These are phyloP conservation scores for Zygosaccharomyces rouxii DNA, from an alignment of 805 yeast genomes.

Conservation along the genomic window DNA sequence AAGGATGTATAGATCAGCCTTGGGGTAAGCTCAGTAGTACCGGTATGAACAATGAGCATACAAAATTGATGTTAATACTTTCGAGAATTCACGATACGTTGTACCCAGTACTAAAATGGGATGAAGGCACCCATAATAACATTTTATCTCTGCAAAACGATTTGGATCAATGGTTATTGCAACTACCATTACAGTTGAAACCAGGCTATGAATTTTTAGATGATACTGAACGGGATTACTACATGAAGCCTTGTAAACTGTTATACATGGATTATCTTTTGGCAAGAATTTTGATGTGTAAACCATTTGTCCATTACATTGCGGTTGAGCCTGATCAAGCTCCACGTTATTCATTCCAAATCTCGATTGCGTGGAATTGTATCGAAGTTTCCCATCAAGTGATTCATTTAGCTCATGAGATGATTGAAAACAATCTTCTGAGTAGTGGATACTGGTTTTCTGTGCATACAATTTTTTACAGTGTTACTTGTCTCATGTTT, in stretches of 20 bases:
- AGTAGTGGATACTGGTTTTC: conserved; percentile 91
- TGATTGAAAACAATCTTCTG: conserved; percentile 66
- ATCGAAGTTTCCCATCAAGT: conserved; percentile 79
- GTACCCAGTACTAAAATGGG: conserved; percentile 13
- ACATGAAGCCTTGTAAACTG: conserved; percentile 68
- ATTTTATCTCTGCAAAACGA: conserved; percentile 65
- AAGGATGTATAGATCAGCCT: conserved; percentile 47
- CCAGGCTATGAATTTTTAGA: conserved; percentile 68
- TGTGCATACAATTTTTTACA: conserved; percentile 81
- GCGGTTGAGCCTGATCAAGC: conserved; percentile 31
- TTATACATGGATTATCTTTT: conserved; percentile 68
- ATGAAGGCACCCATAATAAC: conserved; percentile 18
- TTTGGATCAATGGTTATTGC: conserved; percentile 65
- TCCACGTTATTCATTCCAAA: conserved; percentile 56
- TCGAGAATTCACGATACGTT: conserved; percentile 15
- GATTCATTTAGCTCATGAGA: conserved; percentile 72
- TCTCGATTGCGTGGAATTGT: conserved; percentile 75
- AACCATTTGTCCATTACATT: conserved; percentile 84
- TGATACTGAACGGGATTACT: conserved; percentile 37
- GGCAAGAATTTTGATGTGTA: conserved; percentile 73
- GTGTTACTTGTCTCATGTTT: conserved; percentile 80
- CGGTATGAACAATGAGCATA: conserved; percentile 82
- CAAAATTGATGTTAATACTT: conserved; percentile 65
- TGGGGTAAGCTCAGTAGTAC: conserved; percentile 60
- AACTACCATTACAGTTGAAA: conserved; percentile 63